Base-by-base conservation (phyloP, 1,284 basidiomycete genomes). In the Laetiporus sulphureus region DNA sequence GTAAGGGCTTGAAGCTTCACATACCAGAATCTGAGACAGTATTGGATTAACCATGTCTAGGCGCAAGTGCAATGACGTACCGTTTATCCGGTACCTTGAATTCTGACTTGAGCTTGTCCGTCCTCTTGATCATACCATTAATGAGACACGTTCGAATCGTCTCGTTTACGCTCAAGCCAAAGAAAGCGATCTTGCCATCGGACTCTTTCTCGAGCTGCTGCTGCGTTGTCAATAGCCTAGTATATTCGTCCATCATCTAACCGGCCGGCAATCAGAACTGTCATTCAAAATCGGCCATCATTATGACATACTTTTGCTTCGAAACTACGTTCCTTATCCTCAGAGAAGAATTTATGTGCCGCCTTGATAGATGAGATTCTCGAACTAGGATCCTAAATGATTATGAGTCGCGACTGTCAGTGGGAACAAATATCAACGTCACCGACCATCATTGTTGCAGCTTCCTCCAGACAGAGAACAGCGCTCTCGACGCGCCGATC, bases 401-500 rank as follows among this genome's bases (percentile, higher is more conserved):
- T 32, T 7, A 45, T 45, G 16, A 36, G 38, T 5, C n/a, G 16
- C 29, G 19, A 21, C 3, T 19, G 19, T 13, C 18, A 15, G 38
- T 32, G 8, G 21, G 32, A 32, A 25, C 22, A 22, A 5, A 40
- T 46, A 32, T 46, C 36, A 13, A 11, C n/a, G 5, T 19, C 7
- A 59, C 76, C 46, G 48, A 86, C 85, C 41, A 60, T 60, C 61
- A 79, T 78, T 27, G 63, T 60, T 5, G 75, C 69, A 12, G 91
- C 88, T 59, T 96, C 93, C 32, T 90, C 86, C 32, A 99, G 66
- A 30, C 79, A 85, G 5, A 98, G 67, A 13, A 88, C 75, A 0
- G 91, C 96, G 58, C 83, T 93, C 56, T 98, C 94, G 5, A 91
- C 85, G 33, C 95, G 74, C 46, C 95, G 75, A 63, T 99, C 96